Conservation (phyloP, 2,329 filamentous ascomycete species). For the Hypoxylon sp. region DNA sequence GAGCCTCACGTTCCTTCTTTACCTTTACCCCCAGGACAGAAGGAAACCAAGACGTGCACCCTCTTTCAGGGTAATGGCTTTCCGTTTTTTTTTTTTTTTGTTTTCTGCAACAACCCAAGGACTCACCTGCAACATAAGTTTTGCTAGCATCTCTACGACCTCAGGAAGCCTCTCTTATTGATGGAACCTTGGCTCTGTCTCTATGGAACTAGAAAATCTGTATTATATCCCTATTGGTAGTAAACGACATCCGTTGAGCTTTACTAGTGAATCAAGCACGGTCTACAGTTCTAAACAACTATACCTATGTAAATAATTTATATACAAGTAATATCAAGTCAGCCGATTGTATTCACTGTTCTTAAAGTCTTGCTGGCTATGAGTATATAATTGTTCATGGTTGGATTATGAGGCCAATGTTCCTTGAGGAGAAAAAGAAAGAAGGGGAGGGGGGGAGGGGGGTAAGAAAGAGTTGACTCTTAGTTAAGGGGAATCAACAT, state of each 20-base stretch:
- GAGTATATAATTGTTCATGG: background rate
- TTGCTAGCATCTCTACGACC: background rate
- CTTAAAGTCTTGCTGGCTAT: background rate
- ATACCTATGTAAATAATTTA: background rate
- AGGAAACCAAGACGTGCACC: background rate
- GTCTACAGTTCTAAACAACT: too few species aligned
- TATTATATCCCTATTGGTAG: background rate
- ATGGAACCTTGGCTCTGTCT: background rate
- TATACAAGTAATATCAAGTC: background rate
- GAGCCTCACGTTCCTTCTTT: background rate
- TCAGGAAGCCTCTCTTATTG: background rate
- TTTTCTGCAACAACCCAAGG: too few species aligned
- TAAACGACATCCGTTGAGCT: too few species aligned
- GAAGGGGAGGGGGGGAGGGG: too few species aligned
- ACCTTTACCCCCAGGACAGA: background rate
- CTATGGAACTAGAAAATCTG: background rate
- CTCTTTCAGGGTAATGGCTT: background rate
- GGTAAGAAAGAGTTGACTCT: background rate
- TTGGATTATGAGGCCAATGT: background rate
- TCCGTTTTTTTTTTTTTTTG: too few species aligned
- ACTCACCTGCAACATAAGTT: background rate
- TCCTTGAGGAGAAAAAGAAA: background rate
- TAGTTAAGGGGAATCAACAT: background rate
- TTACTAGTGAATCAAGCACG: too few species aligned
- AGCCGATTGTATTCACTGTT: background rate